Evolutionary conservation across 495 filamentous ascomycete species (phyloP), one percentile per base, ranked within the genome.

Genomic region (Apiosordaria backusii): DNA sequence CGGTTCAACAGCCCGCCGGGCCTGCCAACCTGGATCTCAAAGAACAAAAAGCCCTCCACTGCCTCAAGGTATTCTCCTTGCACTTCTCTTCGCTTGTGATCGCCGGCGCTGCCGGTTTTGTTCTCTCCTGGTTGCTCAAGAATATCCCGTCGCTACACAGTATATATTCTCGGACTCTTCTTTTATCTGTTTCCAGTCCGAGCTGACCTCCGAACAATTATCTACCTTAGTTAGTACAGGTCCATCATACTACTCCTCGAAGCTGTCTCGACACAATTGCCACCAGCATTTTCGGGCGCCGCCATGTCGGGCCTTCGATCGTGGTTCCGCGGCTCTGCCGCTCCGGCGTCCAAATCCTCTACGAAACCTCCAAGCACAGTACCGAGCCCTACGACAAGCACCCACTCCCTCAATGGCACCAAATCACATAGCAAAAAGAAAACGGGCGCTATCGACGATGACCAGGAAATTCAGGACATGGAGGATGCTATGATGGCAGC

Each of bases 401-500:
- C 67, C 1, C 35, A 66, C 3, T 27, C 62, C 16, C 60, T 70
- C 62, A 67, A 63, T 60, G 67, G 68, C 61, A 72, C 15, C 19
- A 21, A 25, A 15, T 5, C 10, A 2, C 19, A 13, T 13, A 10
- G n/a, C 25, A 61, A 61, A n/a, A 40, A 69, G 10, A 72, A 73
- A 29, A 74, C 73, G 55, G 66, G 69, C 15, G 67, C 74, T 19
- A 53, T 68, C 65, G 67, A 58, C 16, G 62, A 65, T 22, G 62
- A 64, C 24, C 68, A 72, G 50, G 74, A 77, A 59, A 65, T 73
- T 23, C 70, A 67, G 78, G 50, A 85, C 78, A 65, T 86, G 18
- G 72, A 78, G n/a, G 75, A 84, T 62, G 82, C 83, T 23, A 79
- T 85, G 72, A 65, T 64, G 19, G 78, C 80, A 15, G 74, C 78